Conservation (phyloP, 169 alveolate genomes). For the Haemoproteus tartakovskyi region DNA sequence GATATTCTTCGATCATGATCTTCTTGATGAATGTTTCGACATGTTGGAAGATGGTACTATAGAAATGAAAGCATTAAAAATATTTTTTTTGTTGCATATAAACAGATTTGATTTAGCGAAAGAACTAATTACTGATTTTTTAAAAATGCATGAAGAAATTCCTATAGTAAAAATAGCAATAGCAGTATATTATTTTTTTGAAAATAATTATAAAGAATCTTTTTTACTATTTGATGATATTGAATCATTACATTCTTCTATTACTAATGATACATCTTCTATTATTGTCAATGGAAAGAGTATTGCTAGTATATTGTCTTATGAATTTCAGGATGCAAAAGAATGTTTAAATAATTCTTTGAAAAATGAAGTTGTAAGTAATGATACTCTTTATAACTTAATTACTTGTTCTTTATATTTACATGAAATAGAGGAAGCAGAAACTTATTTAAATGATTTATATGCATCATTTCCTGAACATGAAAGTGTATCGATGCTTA, state of each 20-base stretch:
- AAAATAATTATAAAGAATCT: slow-evolving; percentile 44
- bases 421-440: slow-evolving; percentile 48
- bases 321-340: slow-evolving; percentile 58
- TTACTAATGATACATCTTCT: slow-evolving; percentile 20
- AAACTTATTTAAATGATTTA: slow-evolving; percentile 24
- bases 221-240: slow-evolving; percentile 57
- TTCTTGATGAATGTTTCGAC: slow-evolving; percentile 54
- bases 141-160: slow-evolving; percentile 57
- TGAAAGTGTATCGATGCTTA: slow-evolving; percentile 34
- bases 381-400: slow-evolving; percentile 19
- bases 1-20: slow-evolving; percentile 28
- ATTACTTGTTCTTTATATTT: slow-evolving; percentile 50
- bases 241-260: slow-evolving; percentile 31
- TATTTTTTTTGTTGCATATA: slow-evolving; percentile 12
- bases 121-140: slow-evolving; percentile 12
- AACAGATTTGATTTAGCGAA: slow-evolving; percentile 26
- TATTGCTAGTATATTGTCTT: slow-evolving; percentile 17
- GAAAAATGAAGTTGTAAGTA: slow-evolving; percentile 3
- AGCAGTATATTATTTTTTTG: slow-evolving; percentile 45
- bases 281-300: slow-evolving; percentile 51
- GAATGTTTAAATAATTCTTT: slow-evolving; percentile 23
- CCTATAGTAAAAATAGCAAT: slow-evolving; percentile 44
- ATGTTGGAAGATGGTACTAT: slow-evolving; percentile 21
- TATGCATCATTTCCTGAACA: slow-evolving; percentile 22
- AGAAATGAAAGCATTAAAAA: slow-evolving; percentile 31